Percentiles rank a stretch among this genome's conserved stretches.
These are phyloP conservation scores for Westerdykella ornata DNA, from an alignment of 2,329 filamentous ascomycete genomes.

Conservation along the genomic window DNA sequence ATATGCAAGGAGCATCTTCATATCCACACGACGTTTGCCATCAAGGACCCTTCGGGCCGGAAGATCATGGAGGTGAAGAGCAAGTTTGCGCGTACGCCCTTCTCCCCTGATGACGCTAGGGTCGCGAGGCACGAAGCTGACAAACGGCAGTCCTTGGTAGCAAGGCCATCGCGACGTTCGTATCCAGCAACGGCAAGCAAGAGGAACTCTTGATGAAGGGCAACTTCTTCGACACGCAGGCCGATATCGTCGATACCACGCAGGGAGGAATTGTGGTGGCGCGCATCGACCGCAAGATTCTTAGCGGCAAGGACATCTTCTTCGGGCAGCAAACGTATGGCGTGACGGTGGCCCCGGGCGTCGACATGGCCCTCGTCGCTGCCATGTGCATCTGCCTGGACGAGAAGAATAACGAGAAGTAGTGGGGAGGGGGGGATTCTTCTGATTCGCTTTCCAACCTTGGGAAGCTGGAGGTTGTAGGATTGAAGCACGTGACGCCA, in stretches of 20 bases:
- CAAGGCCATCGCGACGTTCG: slow-evolving; percentile 54
- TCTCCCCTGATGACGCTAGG: neutral
- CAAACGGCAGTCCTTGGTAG: slow-evolving; percentile 43
- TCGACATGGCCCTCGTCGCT: slow-evolving; percentile 59
- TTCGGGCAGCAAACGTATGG: slow-evolving; percentile 60
- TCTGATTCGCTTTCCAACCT: too few species aligned
- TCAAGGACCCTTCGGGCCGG: slow-evolving; percentile 42
- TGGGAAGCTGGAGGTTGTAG: too few species aligned
- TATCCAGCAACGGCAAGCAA: slow-evolving; percentile 20
- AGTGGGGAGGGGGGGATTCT: neutral
- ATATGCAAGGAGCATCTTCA: slow-evolving; percentile 50
- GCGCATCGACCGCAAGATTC: slow-evolving; percentile 52
- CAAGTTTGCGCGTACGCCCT: slow-evolving; percentile 48
- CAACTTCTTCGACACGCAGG: slow-evolving; percentile 52
- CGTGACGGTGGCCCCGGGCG: slow-evolving; percentile 56
- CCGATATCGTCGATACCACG: slow-evolving; percentile 51
- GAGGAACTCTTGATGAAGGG: slow-evolving; percentile 49
- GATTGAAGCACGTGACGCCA: too few species aligned
- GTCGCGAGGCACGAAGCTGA: slow-evolving; percentile 5
- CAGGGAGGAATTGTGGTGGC: slow-evolving; percentile 47
- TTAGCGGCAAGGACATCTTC: slow-evolving; percentile 53
- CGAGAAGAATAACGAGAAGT: slow-evolving; percentile 53
- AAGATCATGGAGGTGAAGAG: slow-evolving; percentile 53
- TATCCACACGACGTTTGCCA: slow-evolving; percentile 49
- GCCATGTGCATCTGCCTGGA: slow-evolving; percentile 64